Base-by-base conservation (phyloP, 805 yeast genomes). In the Candida qinlingensis region DNA sequence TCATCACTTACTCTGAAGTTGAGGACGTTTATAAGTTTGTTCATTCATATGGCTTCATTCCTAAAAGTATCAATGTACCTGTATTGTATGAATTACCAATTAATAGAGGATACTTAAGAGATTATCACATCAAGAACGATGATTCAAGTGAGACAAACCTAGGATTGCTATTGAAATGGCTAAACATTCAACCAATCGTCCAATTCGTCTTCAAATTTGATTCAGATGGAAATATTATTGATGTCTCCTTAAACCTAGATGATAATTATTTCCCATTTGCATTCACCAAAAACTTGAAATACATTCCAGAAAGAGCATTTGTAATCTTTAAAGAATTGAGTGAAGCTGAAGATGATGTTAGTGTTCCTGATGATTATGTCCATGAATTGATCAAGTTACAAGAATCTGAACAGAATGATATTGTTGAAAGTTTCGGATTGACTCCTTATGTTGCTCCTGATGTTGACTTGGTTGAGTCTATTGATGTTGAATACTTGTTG, bases 41-140 rank as follows among this genome's bases (percentile, higher is more conserved):
- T 28, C 59, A 65, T 39, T 66, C 67, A 4, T 77, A 77, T 55
- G 81, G 81, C 1, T 77, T 77, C 52, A 56, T 73, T 4, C 81
- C 81, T 6, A 52, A 44, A 8, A 56, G 63, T 37, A 29, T 43
- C 8, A 40, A 41, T 7, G 52, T 42, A 2, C 43, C 40, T 19
- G 48, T 54, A 2, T 48, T 66, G 7, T 58, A 64, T 47, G 76
- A 73, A n/a, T 52, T 66, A 5, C 66, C 72, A 3, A 57, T 72
- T 27, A 62, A 60, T 36, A 51, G 63, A 34, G 57, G 51, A 9
- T 63, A 52, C 35, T 11, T 58, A 10, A 40, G 30, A 10, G 38
- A 42, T 2, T 42, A 46, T 37, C 39, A n/a, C 2, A 42, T 55
- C 12, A 39, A 48, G 12, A 39, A 49, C 34, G 55, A 47, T 4